A percentile compares a stretch with the other conserved stretches of the same genome.
These are phyloP conservation scores for Heritiera fomes DNA, from an alignment of 345 rosid species.

Conservation along the genomic window DNA sequence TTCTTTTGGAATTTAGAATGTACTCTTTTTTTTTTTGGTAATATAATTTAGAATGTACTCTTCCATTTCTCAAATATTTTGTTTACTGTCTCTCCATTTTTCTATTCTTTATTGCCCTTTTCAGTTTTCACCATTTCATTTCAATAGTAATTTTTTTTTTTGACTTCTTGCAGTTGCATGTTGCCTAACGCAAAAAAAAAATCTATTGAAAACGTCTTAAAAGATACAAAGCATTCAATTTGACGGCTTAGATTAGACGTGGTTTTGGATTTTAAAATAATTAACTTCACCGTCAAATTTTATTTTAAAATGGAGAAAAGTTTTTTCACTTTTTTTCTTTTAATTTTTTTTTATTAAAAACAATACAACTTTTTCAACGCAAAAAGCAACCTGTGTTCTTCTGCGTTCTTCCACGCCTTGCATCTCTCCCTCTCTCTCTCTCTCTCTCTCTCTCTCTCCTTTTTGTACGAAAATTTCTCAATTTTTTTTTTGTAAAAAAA, in stretches of 20 bases:
- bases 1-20: slow-evolving; percentile 44
- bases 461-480: neutral
- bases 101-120: no score
- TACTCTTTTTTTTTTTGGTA: no score
- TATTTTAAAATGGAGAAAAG: no score
- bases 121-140: no score
- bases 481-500: neutral
- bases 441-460: no score
- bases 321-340: no score
- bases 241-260: neutral
- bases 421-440: neutral
- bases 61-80: neutral
- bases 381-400: neutral
- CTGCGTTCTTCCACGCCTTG: neutral
- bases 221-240: no score
- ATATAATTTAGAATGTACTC: slow-evolving; percentile 48
- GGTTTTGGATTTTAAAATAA: no score
- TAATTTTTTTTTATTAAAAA: neutral
- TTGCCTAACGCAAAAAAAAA: neutral
- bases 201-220: neutral
- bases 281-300: neutral
- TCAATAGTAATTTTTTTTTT: no score
- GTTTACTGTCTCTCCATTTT: no score
- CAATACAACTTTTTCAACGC: neutral
- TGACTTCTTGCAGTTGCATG: neutral